Conservation (phyloP, 106 monocot species). For the Alisma plantagoaquatica region DNA sequence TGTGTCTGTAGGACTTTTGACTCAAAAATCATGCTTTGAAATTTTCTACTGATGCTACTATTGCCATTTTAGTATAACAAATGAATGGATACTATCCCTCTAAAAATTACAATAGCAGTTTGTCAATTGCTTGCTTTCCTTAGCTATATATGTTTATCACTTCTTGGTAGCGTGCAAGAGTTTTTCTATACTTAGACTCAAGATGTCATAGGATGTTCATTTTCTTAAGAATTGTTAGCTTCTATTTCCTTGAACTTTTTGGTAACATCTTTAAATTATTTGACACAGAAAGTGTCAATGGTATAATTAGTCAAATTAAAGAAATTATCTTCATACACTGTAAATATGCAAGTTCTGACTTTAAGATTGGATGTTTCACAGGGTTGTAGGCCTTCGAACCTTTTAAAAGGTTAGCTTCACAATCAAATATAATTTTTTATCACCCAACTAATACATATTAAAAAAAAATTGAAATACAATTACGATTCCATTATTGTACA, state of each 20-base stretch:
- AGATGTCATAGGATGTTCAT: conserved; percentile 73
- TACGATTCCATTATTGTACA: too few relatives aligned
- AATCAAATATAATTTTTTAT: too few relatives aligned
- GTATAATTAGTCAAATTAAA: conserved; percentile 80
- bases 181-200: conserved; percentile 83
- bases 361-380: conserved; percentile 79
- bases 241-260: conserved; percentile 73
- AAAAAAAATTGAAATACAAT: too few relatives aligned
- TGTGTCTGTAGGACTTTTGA: conserved; percentile 22
- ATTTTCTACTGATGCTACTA: conserved; percentile 30
- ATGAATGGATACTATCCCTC: conserved; percentile 64
- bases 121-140: conserved; percentile 80
- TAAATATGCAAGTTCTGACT: conserved; percentile 85
- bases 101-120: conserved; percentile 60
- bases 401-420: conserved; percentile 82
- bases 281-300: conserved; percentile 67
- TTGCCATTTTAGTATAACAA: conserved; percentile 16
- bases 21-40: conserved; percentile 16
- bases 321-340: conserved; percentile 92
- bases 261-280: conserved; percentile 56
- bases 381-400: conserved; percentile 85
- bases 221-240: conserved; percentile 49
- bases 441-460: too few relatives aligned
- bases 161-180: conserved; percentile 74
- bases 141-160: conserved; percentile 62